Conservation (phyloP, 2,329 filamentous ascomycete species). For the Monilinia fructicola region DNA sequence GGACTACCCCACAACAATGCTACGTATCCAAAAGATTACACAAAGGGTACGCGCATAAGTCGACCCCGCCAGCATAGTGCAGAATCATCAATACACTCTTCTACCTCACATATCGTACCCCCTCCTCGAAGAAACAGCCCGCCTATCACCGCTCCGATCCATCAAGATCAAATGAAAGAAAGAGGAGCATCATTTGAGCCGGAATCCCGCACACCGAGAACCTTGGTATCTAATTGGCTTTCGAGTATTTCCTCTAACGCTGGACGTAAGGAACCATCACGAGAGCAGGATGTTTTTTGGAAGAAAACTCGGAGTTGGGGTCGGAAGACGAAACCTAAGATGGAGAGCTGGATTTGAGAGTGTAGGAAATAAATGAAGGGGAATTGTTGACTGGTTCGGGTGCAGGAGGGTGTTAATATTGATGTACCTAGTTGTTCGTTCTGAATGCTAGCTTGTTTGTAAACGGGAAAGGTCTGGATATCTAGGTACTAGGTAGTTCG, state of each 20-base stretch:
- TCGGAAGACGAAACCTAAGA: slow-evolving; percentile 9
- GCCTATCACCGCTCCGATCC: slow-evolving; percentile 14
- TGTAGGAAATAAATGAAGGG: not conserved
- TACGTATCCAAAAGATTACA: not conserved
- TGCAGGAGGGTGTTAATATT: not conserved
- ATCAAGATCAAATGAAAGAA: slow-evolving; percentile 1
- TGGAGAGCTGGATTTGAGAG: slow-evolving; percentile 13
- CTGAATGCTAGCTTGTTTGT: not conserved
- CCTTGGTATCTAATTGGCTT: slow-evolving; percentile 18
- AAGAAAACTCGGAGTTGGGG: slow-evolving; percentile 20
- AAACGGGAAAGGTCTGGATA: not conserved
- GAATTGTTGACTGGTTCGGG: not conserved
- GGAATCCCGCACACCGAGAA: slow-evolving; percentile 18
- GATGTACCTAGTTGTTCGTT: not conserved
- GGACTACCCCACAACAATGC: not conserved
- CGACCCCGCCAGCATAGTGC: not conserved
- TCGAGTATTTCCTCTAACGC: slow-evolving; percentile 14
- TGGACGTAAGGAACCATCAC: slow-evolving; percentile 11
- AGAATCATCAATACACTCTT: not conserved
- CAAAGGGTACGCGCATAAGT: not conserved
- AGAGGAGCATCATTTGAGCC: slow-evolving; percentile 18
- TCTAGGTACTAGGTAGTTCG: not conserved
- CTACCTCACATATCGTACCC: not conserved
- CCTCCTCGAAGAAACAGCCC: slow-evolving; percentile 17
- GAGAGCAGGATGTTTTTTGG: slow-evolving; percentile 11